A percentile compares a stretch with the other conserved stretches of the same genome.
phyloP scores from a whole-genome alignment of 345 rosid genomes.

The Mercurialis annua region DNA sequence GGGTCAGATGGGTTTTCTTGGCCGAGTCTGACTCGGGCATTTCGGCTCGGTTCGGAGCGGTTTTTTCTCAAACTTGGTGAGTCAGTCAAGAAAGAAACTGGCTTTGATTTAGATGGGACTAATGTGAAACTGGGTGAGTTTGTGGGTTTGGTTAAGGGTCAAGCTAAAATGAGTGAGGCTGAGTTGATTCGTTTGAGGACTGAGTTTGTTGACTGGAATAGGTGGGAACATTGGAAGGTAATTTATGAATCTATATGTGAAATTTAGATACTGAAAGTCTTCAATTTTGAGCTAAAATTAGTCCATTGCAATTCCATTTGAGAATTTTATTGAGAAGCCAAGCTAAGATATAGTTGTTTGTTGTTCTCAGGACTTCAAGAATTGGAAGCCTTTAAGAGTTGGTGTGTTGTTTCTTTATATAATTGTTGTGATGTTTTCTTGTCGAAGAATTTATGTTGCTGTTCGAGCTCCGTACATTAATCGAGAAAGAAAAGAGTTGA shows the following conservation, averaged over 20 bases:
- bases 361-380: conserved; percentile 62
- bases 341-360: conserved; percentile 16
- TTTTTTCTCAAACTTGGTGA: conserved; percentile 56
- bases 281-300: not conserved
- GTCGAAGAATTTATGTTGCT: conserved; percentile 57
- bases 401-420: conserved; percentile 58
- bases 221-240: conserved; percentile 89
- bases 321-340: not conserved
- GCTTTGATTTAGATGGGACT: conserved; percentile 53
- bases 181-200: conserved; percentile 47
- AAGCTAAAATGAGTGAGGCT: conserved; percentile 36
- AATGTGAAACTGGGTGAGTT: conserved; percentile 41
- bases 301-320: not conserved
- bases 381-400: conserved; percentile 68
- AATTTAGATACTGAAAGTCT: not conserved
- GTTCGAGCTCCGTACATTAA: conserved; percentile 60
- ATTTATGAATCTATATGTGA: not conserved
- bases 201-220: conserved; percentile 70
- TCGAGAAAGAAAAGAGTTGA: conserved; percentile 61
- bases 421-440: conserved; percentile 49
- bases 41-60: conserved; percentile 49
- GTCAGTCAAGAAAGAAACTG: conserved; percentile 63
- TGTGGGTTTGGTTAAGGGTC: conserved; percentile 37
- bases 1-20: conserved; percentile 58
- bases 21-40: conserved; percentile 42